Conservation (phyloP, 2,329 filamentous ascomycete species). For the Apiospora sp. region DNA sequence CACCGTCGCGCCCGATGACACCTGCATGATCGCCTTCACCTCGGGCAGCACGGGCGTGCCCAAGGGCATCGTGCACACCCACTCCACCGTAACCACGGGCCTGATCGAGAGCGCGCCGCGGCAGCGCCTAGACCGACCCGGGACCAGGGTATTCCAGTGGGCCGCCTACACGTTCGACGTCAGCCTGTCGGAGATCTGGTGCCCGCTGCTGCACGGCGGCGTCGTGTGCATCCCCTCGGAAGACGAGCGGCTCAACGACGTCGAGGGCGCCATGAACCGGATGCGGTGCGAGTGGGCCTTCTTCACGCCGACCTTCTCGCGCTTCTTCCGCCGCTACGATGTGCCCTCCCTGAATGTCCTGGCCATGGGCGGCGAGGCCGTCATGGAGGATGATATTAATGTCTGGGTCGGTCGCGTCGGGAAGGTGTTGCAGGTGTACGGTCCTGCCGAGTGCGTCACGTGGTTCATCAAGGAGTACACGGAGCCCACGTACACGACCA, state of each 20-base stretch:
- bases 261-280: conserved; percentile 23
- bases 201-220: conserved; percentile 62
- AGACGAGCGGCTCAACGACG: conserved; percentile 46
- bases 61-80: conserved; percentile 13
- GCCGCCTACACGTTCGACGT: conserved; percentile 59
- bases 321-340: conserved; percentile 15
- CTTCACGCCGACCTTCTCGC: conserved; percentile 24
- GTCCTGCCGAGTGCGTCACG: background rate
- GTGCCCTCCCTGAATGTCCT: conserved; percentile 23
- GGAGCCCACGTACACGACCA: background rate
- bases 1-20: background rate
- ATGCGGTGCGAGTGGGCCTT: conserved; percentile 21
- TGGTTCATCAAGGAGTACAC: background rate
- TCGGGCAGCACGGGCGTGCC: conserved; percentile 9
- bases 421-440: conserved; percentile 11
- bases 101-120: background rate
- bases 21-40: conserved; percentile 3
- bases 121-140: background rate
- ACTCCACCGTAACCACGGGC: background rate
- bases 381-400: conserved; percentile 13
- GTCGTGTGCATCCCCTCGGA: conserved; percentile 66
- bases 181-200: conserved; percentile 59
- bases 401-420: conserved; percentile 9
- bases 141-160: background rate
- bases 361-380: conserved; percentile 23